phyloP scores from a whole-genome alignment of 805 yeast species.

The Grigorovia yakushimaensis region DNA sequence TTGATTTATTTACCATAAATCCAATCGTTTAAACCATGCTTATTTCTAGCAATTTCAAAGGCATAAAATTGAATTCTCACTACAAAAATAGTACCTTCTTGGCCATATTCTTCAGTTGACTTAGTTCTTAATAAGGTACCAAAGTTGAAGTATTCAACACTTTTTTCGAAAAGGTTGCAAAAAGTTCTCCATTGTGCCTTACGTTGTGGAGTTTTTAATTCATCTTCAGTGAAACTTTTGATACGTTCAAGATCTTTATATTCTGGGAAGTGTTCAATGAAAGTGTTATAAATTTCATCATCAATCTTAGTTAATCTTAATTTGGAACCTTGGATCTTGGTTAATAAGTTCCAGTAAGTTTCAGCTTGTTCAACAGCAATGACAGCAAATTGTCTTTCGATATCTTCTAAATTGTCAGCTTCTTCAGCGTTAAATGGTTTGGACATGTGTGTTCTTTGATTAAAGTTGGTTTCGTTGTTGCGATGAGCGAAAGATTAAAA shows the following conservation, averaged over 20 bases:
- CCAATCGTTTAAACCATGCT: slow-evolving; percentile 90
- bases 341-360: slow-evolving; percentile 79
- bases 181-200: slow-evolving; percentile 88
- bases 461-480: neutral
- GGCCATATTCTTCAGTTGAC: slow-evolving; percentile 62
- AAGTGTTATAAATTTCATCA: slow-evolving; percentile 53
- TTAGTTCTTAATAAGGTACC: slow-evolving; percentile 86
- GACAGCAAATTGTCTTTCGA: slow-evolving; percentile 96
- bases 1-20: slow-evolving; percentile 31
- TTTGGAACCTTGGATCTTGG: slow-evolving; percentile 67
- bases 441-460: slow-evolving; percentile 2
- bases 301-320: slow-evolving; percentile 65
- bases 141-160: slow-evolving; percentile 83
- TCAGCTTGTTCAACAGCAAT: slow-evolving; percentile 94
- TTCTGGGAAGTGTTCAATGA: slow-evolving; percentile 80
- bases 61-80: slow-evolving; percentile 94
- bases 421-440: slow-evolving; percentile 65
- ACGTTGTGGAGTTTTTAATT: slow-evolving; percentile 68
- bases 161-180: slow-evolving; percentile 70
- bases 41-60: slow-evolving; percentile 88
- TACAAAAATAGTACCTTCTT: slow-evolving; percentile 76
- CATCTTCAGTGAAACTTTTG: slow-evolving; percentile 58
- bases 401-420: slow-evolving; percentile 91
- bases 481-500: neutral
- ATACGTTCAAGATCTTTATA: slow-evolving; percentile 51